These are phyloP conservation scores for Adiantum capillusveneris DNA, from an alignment of 75 land plant species.

Conservation along the genomic window DNA sequence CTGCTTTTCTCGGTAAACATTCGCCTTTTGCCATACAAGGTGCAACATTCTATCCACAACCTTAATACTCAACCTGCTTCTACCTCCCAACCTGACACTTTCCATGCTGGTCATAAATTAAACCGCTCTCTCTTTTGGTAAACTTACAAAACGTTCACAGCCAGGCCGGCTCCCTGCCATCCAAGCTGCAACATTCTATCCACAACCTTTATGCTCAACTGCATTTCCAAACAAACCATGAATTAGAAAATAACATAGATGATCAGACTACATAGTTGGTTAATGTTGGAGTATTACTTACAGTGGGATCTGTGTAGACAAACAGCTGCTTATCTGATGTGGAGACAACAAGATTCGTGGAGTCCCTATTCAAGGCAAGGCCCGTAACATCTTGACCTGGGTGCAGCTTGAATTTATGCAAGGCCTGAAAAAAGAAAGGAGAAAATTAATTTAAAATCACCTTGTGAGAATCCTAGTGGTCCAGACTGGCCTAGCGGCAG, in stretches of 20 bases:
- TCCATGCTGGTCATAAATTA: not conserved
- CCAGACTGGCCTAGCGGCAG: no score
- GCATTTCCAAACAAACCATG: conserved; percentile 14
- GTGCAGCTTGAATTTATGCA: conserved; percentile 54
- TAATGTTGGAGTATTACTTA: conserved; percentile 39
- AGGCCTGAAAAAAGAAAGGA: conserved; percentile 45
- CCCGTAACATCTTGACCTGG: conserved; percentile 88
- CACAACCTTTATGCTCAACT: conserved; percentile 96
- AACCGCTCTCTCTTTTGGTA: not conserved
- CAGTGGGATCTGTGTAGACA: conserved; percentile 91
- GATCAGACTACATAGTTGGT: not conserved
- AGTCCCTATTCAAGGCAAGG: conserved; percentile 73
- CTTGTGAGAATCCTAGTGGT: no score
- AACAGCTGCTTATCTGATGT: conserved; percentile 80
- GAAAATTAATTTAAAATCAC: not conserved
- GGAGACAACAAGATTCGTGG: conserved; percentile 88
- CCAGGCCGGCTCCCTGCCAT: conserved; percentile 92
- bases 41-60: no score
- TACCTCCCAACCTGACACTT: no score
- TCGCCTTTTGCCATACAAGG: no score
- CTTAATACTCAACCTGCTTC: no score
- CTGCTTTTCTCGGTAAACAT: no score
- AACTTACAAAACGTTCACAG: conserved; percentile 43
- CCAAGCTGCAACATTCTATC: conserved; percentile 99
- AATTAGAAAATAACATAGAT: not conserved